A percentile compares a stretch with the other conserved stretches of the same genome.
phyloP scores from a whole-genome alignment of 345 rosid genomes.

The Psidium friedrichsthalianum region DNA sequence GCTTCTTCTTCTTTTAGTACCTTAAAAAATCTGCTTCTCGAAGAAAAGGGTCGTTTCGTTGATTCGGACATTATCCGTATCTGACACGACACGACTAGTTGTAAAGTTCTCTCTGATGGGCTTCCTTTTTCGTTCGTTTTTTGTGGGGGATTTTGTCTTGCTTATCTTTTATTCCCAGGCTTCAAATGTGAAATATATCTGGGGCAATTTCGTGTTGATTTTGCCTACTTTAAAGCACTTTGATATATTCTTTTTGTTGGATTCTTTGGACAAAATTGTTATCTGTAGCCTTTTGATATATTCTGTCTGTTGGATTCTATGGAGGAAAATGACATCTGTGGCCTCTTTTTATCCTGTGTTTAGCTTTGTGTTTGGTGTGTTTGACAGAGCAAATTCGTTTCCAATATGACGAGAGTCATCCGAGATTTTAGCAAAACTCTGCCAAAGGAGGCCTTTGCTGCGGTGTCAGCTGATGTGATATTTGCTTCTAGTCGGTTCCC shows the following conservation, averaged over 20 bases:
- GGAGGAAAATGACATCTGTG: neutral
- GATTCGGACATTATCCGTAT: neutral
- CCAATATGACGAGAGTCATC: conserved; percentile 59
- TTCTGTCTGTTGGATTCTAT: neutral
- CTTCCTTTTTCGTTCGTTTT: neutral
- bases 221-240: neutral
- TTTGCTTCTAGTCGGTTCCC: conserved; percentile 87
- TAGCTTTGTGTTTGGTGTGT: neutral
- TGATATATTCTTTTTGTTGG: neutral
- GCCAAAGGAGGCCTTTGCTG: conserved; percentile 52
- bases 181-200: neutral
- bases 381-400: neutral
- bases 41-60: neutral
- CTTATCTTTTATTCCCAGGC: neutral
- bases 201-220: neutral
- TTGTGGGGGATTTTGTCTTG: neutral
- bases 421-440: conserved; percentile 57
- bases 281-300: neutral
- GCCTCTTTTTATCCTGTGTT: neutral
- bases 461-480: conserved; percentile 76
- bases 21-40: neutral
- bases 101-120: neutral
- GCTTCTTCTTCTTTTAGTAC: neutral
- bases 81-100: neutral
- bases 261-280: neutral